Evolutionary conservation across 1,284 basidiomycete species (phyloP).

Genomic region (Irpex sp.): DNA sequence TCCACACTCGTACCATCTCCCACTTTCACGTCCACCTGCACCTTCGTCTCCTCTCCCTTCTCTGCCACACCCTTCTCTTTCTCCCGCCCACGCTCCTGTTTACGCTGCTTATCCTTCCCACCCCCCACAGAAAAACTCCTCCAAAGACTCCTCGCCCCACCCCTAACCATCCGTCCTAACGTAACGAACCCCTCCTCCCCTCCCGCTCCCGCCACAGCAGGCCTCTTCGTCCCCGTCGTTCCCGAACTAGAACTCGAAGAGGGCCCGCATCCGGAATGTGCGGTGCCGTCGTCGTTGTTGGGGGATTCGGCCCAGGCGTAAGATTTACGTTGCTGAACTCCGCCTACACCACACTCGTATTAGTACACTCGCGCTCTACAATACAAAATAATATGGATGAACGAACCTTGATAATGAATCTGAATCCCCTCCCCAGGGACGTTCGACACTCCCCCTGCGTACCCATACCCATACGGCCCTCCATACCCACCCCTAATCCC

Average conservation of each 20-base stretch:
- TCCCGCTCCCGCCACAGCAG: neutral
- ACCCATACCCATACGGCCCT: neutral
- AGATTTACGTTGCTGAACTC: neutral
- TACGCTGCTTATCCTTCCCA: constrained; percentile 5
- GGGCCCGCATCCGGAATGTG: neutral
- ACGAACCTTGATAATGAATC: no score
- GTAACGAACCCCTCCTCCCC: constrained; percentile 18
- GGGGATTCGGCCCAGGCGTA: neutral
- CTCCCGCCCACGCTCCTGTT: no score
- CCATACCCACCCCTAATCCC: no score
- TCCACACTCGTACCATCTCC: no score
- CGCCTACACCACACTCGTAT: neutral
- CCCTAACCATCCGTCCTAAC: constrained; percentile 25
- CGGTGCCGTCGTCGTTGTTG: neutral
- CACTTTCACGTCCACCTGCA: no score
- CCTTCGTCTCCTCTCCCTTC: no score
- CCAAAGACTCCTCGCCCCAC: constrained; percentile 24
- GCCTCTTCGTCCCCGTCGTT: neutral
- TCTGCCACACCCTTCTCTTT: neutral
- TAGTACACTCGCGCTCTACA: neutral
- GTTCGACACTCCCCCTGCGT: neutral
- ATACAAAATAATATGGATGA: neutral
- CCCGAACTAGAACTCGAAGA: neutral
- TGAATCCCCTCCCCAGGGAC: neutral
- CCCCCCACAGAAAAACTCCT: constrained; percentile 22